phyloP scores from a whole-genome alignment of 2,329 filamentous ascomycete species.

The Microcyclospora tardicrescens region DNA sequence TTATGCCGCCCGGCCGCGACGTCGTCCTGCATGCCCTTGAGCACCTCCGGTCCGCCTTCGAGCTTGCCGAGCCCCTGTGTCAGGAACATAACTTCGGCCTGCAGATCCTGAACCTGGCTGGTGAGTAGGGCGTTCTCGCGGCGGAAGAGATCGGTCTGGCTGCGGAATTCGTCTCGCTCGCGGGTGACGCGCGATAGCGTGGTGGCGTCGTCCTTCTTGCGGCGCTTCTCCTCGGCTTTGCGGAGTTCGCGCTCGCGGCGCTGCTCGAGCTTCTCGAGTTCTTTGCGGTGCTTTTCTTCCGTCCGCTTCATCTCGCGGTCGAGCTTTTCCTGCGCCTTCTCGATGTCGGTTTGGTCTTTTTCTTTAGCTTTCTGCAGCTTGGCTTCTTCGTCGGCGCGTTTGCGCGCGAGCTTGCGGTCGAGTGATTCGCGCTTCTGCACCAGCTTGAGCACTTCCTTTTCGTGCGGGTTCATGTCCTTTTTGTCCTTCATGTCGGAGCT shows the following conservation, averaged over 20 bases:
- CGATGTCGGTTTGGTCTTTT: conserved; percentile 30
- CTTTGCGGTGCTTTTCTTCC: conserved; percentile 49
- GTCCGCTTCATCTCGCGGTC: conserved; percentile 51
- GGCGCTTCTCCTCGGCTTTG: conserved; percentile 33
- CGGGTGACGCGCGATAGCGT: conserved; percentile 34
- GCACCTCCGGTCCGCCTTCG: conserved; percentile 3
- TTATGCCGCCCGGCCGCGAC: conserved; percentile 3
- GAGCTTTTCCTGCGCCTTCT: conserved; percentile 55
- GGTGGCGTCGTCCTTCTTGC: conserved; percentile 35
- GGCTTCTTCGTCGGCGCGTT: conserved; percentile 39
- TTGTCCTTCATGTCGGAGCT: conserved; percentile 4
- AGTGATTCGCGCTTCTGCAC: conserved; percentile 48
- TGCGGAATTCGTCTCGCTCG: conserved; percentile 35
- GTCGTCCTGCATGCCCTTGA: conserved; percentile 5
- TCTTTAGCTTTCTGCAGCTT: conserved; percentile 26
- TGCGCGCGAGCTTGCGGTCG: conserved; percentile 48
- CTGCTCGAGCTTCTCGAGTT: conserved; percentile 44
- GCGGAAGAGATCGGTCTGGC: conserved; percentile 34
- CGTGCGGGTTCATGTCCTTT: conserved; percentile 25
- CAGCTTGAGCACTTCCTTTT: conserved; percentile 54
- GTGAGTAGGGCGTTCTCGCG: conserved; percentile 38
- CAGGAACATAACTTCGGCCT: conserved; percentile 44
- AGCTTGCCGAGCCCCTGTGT: conserved; percentile 29
- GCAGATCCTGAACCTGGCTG: conserved; percentile 41
- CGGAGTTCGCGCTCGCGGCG: conserved; percentile 23